These are phyloP conservation scores for Trypanosoma congolense DNA, from an alignment of 208 protist species.

Conservation along the genomic window DNA sequence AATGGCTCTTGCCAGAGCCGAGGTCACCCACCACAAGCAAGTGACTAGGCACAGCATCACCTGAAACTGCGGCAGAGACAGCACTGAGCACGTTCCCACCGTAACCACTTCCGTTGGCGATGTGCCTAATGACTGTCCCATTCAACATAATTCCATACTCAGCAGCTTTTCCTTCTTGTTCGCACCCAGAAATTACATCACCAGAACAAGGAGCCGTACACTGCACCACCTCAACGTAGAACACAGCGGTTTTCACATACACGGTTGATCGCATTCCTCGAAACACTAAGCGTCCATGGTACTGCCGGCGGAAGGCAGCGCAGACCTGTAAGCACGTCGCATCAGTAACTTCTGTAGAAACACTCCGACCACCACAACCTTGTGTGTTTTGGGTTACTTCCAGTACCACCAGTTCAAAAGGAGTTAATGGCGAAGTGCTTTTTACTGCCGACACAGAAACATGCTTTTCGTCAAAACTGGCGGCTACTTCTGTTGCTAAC, in stretches of 20 bases:
- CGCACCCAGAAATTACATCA: neutral
- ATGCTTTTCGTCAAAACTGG: slow-evolving; percentile 17
- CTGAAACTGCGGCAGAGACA: neutral
- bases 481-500: slow-evolving; percentile 20
- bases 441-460: slow-evolving; percentile 7
- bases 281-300: slow-evolving; percentile 33
- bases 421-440: neutral
- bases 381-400: neutral
- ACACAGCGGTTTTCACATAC: slow-evolving; percentile 22
- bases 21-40: slow-evolving; percentile 38
- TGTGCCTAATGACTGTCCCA: neutral
- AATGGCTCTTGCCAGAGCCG: slow-evolving; percentile 43
- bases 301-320: slow-evolving; percentile 31
- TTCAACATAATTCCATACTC: neutral
- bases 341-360: neutral
- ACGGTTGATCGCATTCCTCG: slow-evolving; percentile 27
- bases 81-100: neutral
- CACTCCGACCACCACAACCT: neutral
- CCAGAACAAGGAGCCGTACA: neutral
- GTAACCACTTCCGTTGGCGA: neutral
- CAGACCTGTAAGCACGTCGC: slow-evolving; percentile 18
- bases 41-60: slow-evolving; percentile 1
- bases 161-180: neutral
- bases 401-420: neutral
- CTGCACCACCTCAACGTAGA: slow-evolving; percentile 28